Conservation (phyloP, 2,329 filamentous ascomycete genomes). For the Fusarium pseudocircinatum region DNA sequence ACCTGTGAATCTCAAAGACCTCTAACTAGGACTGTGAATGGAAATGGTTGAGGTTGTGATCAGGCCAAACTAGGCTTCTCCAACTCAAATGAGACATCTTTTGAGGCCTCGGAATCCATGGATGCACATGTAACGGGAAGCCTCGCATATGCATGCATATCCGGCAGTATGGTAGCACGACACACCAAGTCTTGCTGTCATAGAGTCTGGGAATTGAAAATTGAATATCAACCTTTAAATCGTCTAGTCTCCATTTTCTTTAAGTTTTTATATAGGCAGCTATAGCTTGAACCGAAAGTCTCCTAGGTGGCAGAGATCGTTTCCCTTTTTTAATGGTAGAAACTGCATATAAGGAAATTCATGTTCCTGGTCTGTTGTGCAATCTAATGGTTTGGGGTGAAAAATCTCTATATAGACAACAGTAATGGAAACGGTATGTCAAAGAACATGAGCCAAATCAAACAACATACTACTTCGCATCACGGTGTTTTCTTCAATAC, state of each 20-base stretch:
- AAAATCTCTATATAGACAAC: neutral
- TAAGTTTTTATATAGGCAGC: neutral
- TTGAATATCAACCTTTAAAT: neutral
- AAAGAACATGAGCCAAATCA: neutral
- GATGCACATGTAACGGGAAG: neutral
- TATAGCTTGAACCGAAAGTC: neutral
- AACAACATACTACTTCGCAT: neutral
- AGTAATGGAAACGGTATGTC: neutral
- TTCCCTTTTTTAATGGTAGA: neutral
- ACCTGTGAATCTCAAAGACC: neutral
- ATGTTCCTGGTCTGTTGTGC: neutral
- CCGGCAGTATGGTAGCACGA: constrained; percentile 4
- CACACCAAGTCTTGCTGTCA: constrained; percentile 2
- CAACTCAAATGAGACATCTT: neutral
- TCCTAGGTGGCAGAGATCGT: neutral
- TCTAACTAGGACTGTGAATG: neutral
- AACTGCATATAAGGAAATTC: neutral
- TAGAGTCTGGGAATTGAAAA: neutral
- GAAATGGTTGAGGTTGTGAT: no score
- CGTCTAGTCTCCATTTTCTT: neutral
- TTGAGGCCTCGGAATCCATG: neutral
- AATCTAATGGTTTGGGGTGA: no score
- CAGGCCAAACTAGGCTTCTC: neutral
- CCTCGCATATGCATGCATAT: constrained; percentile 18
- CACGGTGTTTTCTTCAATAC: neutral